Evolutionary conservation across 2,329 filamentous ascomycete species (phyloP).

Genomic region (Coniosporium tulheliwenetii): DNA sequence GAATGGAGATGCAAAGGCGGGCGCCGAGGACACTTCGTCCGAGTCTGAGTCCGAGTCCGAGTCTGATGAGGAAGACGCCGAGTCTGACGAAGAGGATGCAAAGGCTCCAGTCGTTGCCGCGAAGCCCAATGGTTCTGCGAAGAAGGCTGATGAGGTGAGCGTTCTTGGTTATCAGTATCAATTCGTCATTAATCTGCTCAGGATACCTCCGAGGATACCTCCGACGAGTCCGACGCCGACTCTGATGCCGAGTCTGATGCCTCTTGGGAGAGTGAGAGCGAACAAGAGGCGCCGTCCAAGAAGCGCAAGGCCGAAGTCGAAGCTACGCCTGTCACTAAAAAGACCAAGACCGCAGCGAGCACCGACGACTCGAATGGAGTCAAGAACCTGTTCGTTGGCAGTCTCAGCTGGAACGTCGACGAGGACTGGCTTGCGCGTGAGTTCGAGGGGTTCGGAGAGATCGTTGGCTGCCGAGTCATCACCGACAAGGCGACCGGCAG

Average conservation of each 20-base stretch:
- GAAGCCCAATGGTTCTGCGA: conserved; percentile 8
- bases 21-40: conserved; percentile 16
- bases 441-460: conserved; percentile 65
- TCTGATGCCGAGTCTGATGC: conserved; percentile 9
- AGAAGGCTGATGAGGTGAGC: conserved; percentile 20
- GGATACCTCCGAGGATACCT: conserved; percentile 10
- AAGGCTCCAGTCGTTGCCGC: conserved; percentile 18
- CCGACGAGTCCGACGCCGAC: conserved; percentile 3
- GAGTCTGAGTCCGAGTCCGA: conserved; percentile 8
- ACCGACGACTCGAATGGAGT: conserved; percentile 22
- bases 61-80: conserved; percentile 3
- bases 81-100: conserved; percentile 22
- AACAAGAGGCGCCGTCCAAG: conserved; percentile 31
- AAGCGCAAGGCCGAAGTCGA: conserved; percentile 51
- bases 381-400: conserved; percentile 74
- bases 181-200: background rate
- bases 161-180: conserved; percentile 17
- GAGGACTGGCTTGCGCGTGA: conserved; percentile 67
- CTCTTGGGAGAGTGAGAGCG: conserved; percentile 9
- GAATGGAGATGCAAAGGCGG: conserved; percentile 19
- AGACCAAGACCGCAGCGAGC: conserved; percentile 43
- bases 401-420: conserved; percentile 80
- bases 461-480: conserved; percentile 62
- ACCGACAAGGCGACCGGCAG: conserved; percentile 67
- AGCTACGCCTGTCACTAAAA: conserved; percentile 42